Evolutionary conservation across 768 basidiomycete species (phyloP), one percentile per base, ranked within the genome.

Genomic region (Lentinula sp.): DNA sequence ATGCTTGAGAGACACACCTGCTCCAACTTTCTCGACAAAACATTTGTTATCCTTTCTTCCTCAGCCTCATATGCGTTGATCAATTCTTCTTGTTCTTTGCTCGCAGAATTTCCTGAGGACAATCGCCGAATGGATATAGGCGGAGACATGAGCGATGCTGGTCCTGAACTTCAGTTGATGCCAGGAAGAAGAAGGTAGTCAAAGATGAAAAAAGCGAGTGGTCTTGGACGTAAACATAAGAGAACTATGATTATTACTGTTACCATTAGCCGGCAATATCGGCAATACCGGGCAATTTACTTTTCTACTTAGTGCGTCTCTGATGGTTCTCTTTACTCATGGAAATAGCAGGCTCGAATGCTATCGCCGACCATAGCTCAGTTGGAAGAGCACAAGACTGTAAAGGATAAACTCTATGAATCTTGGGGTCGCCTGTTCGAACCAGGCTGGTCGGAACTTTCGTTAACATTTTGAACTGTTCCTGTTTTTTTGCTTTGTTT

Each of bases 31-130:
- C 91, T 79, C 31, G 88, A 92, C 59, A 94, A 75, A 6, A 89
- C 78, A 62, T 92, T 93, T 65, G 91, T 88, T 59, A 94, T 92
- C 49, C 91, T 84, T 70, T 94, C 92, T 73, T 94, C 91, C 73
- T 94, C 91, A 10, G 91, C 92, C 67, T 93, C 91, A 70, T 92
- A 93, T 21, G 88, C 88, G 72, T 93, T 92, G 69, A 93, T 93
- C 69, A 93, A 78, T 57, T 84, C 87, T 69, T 93, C 91, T 66
- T 87, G 83, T 42, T 78, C 72, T 64, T 81, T 81, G 59, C 75
- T 82, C 62, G 76, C 80, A 42, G 84, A 75, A 67, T 79, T 84
- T 37, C 80, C 37, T 46, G 35, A 31, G 18, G 59, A 50, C 9
- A 51, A 42, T n/a, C 86, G 78, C 61, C 85, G 81, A 54, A 86